Evolutionary conservation across 2,329 filamentous ascomycete genomes (phyloP).

Genomic region (Achaetomium macrosporum): DNA sequence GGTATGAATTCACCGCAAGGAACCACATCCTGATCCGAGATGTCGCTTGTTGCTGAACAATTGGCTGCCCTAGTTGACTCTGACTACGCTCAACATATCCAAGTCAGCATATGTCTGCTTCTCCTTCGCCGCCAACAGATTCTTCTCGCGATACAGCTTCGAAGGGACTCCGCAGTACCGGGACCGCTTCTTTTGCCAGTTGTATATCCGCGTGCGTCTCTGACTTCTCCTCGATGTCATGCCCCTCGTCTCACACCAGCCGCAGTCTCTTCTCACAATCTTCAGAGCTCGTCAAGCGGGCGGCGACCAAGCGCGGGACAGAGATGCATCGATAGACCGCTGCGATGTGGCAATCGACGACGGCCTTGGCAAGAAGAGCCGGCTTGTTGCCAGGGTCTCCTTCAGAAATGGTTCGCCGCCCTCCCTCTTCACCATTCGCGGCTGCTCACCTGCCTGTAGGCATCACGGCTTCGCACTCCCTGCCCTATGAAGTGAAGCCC

Average conservation of each 20-base stretch:
- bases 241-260: slow-evolving; percentile 6
- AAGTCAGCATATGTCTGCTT: slow-evolving; percentile 75
- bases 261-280: slow-evolving; percentile 61
- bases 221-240: neutral
- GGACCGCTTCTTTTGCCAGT: slow-evolving; percentile 65
- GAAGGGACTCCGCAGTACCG: slow-evolving; percentile 45
- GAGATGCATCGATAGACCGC: slow-evolving; percentile 64
- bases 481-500: slow-evolving; percentile 69
- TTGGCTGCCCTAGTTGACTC: slow-evolving; percentile 49
- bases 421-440: neutral
- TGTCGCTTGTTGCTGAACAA: neutral
- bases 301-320: slow-evolving; percentile 54
- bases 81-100: slow-evolving; percentile 73
- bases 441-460: slow-evolving; percentile 37
- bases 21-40: neutral
- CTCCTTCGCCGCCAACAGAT: slow-evolving; percentile 58
- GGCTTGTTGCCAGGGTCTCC: slow-evolving; percentile 66
- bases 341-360: slow-evolving; percentile 73
- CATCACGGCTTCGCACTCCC: slow-evolving; percentile 68
- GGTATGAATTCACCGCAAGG: slow-evolving; percentile 35
- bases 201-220: slow-evolving; percentile 59
- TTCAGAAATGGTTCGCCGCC: slow-evolving; percentile 58
- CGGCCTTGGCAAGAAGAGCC: slow-evolving; percentile 62
- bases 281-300: slow-evolving; percentile 60
- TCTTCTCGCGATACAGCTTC: slow-evolving; percentile 69